phyloP scores from a whole-genome alignment of 441 rosid species.

The Metrosideros polymorpha region DNA sequence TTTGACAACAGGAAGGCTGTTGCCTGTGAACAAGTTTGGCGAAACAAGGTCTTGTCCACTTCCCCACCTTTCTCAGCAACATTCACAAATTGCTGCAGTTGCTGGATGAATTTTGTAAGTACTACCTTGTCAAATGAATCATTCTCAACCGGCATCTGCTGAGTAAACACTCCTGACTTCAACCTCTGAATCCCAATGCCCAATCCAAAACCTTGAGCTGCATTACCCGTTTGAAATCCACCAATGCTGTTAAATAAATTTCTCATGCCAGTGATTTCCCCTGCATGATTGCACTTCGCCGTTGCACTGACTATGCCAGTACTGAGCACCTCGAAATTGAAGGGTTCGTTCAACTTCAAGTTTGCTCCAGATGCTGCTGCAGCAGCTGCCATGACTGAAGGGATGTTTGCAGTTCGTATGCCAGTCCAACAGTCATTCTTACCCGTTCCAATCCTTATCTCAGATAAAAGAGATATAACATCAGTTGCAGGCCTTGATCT shows the following conservation, averaged over 20 bases:
- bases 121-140: conserved; percentile 87
- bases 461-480: conserved; percentile 91
- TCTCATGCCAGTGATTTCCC: conserved; percentile 99
- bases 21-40: conserved; percentile 90
- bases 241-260: conserved; percentile 91
- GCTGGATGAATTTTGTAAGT: conserved; percentile 72
- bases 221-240: conserved; percentile 65
- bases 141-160: conserved; percentile 56
- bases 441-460: conserved; percentile 89
- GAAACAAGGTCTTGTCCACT: conserved; percentile 81
- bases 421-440: conserved; percentile 92
- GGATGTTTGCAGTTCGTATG: conserved; percentile 82
- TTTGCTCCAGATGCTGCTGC: conserved; percentile 98
- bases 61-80: conserved; percentile 85
- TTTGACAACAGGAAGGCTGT: conserved; percentile 91
- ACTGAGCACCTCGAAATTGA: conserved; percentile 94
- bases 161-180: conserved; percentile 92
- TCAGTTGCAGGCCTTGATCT: conserved; percentile 79
- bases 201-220: conserved; percentile 48
- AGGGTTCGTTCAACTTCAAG: conserved; percentile 70
- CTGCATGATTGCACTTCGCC: conserved; percentile 88
- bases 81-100: conserved; percentile 91
- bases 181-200: conserved; percentile 70
- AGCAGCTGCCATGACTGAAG: conserved; percentile 98
- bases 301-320: conserved; percentile 98